Evolutionary conservation across 2,329 filamentous ascomycete species (phyloP), one percentile per base, ranked within the genome.

Genomic region (Exophiala bonariae): DNA sequence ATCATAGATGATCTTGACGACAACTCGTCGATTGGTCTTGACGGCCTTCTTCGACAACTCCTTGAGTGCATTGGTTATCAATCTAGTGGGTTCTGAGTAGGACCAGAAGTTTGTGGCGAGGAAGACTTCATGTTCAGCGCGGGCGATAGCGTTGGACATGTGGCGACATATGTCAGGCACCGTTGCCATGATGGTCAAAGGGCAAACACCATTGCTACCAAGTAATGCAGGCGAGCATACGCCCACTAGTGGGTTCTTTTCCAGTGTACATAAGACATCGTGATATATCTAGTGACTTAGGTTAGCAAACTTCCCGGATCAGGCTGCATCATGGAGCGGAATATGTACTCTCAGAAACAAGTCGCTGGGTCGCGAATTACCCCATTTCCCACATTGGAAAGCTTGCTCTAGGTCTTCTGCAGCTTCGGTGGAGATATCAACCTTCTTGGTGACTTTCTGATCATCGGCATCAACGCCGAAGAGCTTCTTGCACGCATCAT

Each of bases 21-120:
- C 75, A 0, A 87, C 74, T 43, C 73, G 79, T 13, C 71, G 63
- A 0, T 79, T 78, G 17, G 80, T 70, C 41, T 72, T 70, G 0
- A 81, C 82, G 0, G 82, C 84, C 18, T 86, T 77, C 28, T 68
- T 74, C 0, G 86, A 87, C 0, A 91, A 75, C 63, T 91, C 86
- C 14, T 74, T 74, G 39, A 92, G 72, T 0, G 83, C 83, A 60
- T 87, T 77, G 3, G 80, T 86, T 34, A 91, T 76, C 40, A 87
- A 76, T 4, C 73, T 77, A 33, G 84, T 83, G 0, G 86, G 85
- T 7, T 83, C 75, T 0, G 85, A 85, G 33, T 82, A 75, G 50
- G 84, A 78, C 87, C 87, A 90, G 59, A 82, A 88, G 58, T 88
- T 89, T 0, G 87, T 91, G 0, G 83, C 83, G 8, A 91, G 70